Conservation (phyloP, 305 asterid genomes). For the Plantago coronopus region DNA sequence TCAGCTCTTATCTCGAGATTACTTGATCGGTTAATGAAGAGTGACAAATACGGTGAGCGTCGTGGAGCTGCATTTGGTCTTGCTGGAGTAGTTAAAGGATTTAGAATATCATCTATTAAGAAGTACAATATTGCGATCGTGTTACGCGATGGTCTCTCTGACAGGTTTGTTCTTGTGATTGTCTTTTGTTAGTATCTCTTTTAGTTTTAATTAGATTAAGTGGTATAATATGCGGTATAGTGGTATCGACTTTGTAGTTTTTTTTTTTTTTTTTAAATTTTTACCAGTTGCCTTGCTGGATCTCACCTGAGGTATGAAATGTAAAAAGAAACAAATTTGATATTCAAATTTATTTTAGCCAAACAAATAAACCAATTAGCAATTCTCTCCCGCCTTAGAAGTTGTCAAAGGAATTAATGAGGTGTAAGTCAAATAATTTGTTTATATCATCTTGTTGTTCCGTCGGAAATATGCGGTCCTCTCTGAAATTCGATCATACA, state of each 20-base stretch:
- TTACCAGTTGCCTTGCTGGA: too few relatives aligned
- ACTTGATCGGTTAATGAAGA: slow-evolving; percentile 85
- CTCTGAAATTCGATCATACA: not conserved
- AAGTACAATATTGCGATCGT: slow-evolving; percentile 65
- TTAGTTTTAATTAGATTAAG: not conserved
- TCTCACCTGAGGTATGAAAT: too few relatives aligned
- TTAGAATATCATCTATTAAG: slow-evolving; percentile 76
- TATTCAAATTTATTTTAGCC: too few relatives aligned
- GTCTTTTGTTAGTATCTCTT: not conserved
- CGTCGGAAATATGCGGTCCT: not conserved
- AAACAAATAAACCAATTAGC: too few relatives aligned
- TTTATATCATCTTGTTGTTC: too few relatives aligned
- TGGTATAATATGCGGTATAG: not conserved
- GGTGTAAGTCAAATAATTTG: not conserved
- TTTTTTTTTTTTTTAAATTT: too few relatives aligned
- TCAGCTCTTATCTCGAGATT: slow-evolving; percentile 73
- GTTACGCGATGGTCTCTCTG: slow-evolving; percentile 70
- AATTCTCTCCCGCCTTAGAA: too few relatives aligned
- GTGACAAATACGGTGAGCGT: slow-evolving; percentile 98
- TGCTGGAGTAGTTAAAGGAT: slow-evolving; percentile 95
- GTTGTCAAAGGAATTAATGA: not conserved
- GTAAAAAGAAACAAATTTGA: too few relatives aligned
- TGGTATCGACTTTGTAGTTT: not conserved
- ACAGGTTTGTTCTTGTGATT: slow-evolving; percentile 54
- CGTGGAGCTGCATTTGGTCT: slow-evolving; percentile 99